phyloP scores from a whole-genome alignment of 352 stramenopile genomes.

The Phytopythium mirpurense region DNA sequence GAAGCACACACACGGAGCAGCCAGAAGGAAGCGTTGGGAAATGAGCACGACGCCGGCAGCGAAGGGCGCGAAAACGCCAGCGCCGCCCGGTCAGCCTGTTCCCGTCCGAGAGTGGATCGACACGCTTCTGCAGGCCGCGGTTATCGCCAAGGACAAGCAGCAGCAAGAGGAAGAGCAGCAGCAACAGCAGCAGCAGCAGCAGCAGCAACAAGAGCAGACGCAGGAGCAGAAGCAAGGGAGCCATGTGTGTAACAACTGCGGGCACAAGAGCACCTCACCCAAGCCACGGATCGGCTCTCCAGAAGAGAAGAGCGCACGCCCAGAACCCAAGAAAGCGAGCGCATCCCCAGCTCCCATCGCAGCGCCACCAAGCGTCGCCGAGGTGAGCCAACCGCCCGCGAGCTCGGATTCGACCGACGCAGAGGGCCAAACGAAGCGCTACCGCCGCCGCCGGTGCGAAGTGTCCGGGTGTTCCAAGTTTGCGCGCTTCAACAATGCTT shows the following conservation, averaged over 20 bases:
- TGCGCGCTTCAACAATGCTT: slow-evolving; percentile 74
- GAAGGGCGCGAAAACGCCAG: slow-evolving; percentile 7
- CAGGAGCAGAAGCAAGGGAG: not conserved
- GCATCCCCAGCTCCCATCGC: not conserved
- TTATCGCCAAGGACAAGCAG: slow-evolving; percentile 63
- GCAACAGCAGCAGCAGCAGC: not conserved
- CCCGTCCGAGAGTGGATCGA: slow-evolving; percentile 76
- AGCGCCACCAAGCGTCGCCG: not conserved
- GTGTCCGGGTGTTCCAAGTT: slow-evolving; percentile 69
- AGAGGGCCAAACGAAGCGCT: slow-evolving; percentile 37
- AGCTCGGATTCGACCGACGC: not conserved
- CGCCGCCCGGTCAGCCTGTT: slow-evolving; percentile 29
- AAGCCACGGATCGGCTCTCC: not conserved
- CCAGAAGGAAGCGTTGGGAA: slow-evolving; percentile 5
- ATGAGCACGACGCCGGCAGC: slow-evolving; percentile 14
- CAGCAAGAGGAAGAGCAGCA: slow-evolving; percentile 3
- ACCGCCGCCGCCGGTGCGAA: slow-evolving; percentile 59
- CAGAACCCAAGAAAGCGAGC: not conserved
- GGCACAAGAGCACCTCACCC: not conserved
- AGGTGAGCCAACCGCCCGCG: not conserved
- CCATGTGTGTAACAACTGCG: too few species aligned
- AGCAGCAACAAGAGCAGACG: not conserved
- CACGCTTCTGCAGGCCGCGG: slow-evolving; percentile 66
- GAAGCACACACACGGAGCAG: not conserved
- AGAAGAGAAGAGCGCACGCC: not conserved